phyloP scores from a whole-genome alignment of 164 flowering plant species.

The Houttuynia cordata region DNA sequence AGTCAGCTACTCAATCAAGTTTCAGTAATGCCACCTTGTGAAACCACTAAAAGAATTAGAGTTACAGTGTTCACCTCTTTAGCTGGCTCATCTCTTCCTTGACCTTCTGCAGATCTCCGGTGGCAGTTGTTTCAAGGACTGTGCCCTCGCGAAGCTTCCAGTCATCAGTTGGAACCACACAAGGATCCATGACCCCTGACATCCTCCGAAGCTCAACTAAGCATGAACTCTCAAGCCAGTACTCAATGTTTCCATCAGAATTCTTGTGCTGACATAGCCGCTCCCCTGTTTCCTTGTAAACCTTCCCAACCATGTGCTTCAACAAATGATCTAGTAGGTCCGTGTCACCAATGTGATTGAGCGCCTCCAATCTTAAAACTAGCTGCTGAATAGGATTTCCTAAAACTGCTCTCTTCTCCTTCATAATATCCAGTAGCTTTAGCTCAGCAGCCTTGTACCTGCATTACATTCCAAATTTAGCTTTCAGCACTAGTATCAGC shows the following conservation, averaged over 20 bases:
- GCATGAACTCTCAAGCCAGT: background rate
- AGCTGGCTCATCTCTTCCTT: background rate
- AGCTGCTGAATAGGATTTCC: background rate
- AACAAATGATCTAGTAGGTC: background rate
- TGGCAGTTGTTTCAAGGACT: background rate
- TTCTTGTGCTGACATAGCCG: background rate
- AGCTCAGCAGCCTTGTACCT: conserved; percentile 1
- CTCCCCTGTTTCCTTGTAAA: conserved; percentile 1
- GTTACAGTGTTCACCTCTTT: background rate
- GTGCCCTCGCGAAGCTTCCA: background rate
- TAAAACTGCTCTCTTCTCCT: background rate
- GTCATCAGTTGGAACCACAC: background rate
- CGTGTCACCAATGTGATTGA: background rate
- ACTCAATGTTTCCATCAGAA: background rate
- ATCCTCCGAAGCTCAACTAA: background rate
- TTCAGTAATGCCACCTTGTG: background rate
- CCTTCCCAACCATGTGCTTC: conserved; percentile 1
- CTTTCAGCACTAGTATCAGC: background rate
- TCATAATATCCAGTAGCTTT: background rate
- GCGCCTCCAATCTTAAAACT: background rate
- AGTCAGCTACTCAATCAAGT: too few relatives aligned
- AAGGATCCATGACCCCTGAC: background rate
- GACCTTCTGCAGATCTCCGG: background rate
- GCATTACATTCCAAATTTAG: background rate
- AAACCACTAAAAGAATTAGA: too few relatives aligned